phyloP scores from a whole-genome alignment of 345 rosid genomes.

The Citrus sp. region DNA sequence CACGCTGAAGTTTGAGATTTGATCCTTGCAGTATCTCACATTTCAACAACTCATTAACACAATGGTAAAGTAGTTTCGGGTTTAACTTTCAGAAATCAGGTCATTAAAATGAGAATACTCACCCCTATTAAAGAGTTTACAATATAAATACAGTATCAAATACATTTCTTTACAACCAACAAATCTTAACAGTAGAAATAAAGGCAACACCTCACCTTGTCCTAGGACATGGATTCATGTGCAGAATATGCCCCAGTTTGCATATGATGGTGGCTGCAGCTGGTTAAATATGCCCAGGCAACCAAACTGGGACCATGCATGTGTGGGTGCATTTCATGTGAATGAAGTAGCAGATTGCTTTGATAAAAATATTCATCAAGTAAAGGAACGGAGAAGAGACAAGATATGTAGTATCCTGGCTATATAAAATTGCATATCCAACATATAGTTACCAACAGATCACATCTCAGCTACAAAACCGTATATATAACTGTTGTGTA shows the following conservation, averaged over 20 bases:
- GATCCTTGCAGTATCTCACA: no score
- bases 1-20: no score
- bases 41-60: no score
- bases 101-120: no score
- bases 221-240: background rate
- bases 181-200: background rate
- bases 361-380: background rate
- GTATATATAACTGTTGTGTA: no score
- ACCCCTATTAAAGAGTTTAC: background rate
- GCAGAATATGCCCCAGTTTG: background rate
- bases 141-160: background rate
- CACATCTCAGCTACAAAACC: background rate
- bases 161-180: background rate
- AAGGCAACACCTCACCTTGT: background rate
- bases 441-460: background rate
- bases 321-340: constrained; percentile 1
- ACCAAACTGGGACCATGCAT: constrained; percentile 3
- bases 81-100: no score
- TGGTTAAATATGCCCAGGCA: background rate
- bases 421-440: background rate
- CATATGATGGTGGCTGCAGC: constrained; percentile 3
- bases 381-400: background rate
- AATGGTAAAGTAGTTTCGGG: no score
- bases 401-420: background rate
- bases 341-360: background rate